These are phyloP conservation scores for Debaryomyces subglobosus DNA, from an alignment of 1,139 yeast species.

Conservation along the genomic window DNA sequence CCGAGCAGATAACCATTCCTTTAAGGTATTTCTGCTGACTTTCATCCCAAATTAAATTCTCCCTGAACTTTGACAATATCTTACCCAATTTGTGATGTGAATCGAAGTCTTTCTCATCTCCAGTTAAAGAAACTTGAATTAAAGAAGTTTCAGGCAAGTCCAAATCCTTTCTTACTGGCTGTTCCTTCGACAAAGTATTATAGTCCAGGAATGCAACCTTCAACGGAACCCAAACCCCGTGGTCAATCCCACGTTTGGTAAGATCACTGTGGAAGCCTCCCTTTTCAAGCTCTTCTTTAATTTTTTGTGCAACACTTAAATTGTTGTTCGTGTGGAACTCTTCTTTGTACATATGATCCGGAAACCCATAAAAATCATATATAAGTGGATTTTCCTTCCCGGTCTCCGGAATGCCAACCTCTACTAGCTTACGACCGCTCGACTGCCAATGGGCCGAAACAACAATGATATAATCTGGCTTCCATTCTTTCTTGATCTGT, in stretches of 20 bases:
- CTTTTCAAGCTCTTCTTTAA: constrained; percentile 42
- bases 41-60: constrained; percentile 41
- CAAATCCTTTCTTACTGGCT: constrained; percentile 31
- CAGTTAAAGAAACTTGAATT: constrained; percentile 66
- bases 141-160: constrained; percentile 54
- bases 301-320: constrained; percentile 42
- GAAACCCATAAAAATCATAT: constrained; percentile 78
- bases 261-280: constrained; percentile 49
- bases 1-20: constrained; percentile 63
- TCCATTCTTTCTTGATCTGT: constrained; percentile 46
- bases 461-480: constrained; percentile 67
- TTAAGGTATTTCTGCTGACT: constrained; percentile 30
- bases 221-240: constrained; percentile 82
- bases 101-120: constrained; percentile 47
- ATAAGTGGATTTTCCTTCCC: constrained; percentile 41
- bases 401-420: constrained; percentile 48
- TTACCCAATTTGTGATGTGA: constrained; percentile 60
- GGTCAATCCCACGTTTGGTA: constrained; percentile 68
- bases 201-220: constrained; percentile 66
- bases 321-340: constrained; percentile 57
- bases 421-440: constrained; percentile 39
- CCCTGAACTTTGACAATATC: constrained; percentile 53
- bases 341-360: constrained; percentile 61
- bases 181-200: constrained; percentile 24
- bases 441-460: constrained; percentile 84